A percentile compares a stretch with the other conserved stretches of the same genome.
Evolutionary conservation across 306 rosid genomes (phyloP).

Genomic region (Vigna radiata): DNA sequence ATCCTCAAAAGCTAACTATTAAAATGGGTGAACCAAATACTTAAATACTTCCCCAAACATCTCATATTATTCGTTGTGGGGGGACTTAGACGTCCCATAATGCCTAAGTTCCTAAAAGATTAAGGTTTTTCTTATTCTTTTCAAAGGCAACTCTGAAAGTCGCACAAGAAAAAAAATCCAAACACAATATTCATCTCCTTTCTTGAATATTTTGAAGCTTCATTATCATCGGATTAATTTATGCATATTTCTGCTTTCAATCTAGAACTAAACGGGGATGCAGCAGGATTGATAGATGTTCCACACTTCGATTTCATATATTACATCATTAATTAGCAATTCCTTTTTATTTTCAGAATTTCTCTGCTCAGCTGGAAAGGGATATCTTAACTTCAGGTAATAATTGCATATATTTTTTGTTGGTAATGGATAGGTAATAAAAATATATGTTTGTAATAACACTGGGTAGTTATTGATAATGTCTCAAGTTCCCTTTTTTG

Average conservation of each 20-base stretch:
- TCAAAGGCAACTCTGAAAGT: neutral
- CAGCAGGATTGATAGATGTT: neutral
- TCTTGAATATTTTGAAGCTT: slow-evolving; percentile 20
- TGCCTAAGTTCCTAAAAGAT: neutral
- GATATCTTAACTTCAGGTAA: slow-evolving; percentile 95
- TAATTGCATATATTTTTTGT: slow-evolving; percentile 22
- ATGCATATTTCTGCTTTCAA: slow-evolving; percentile 34
- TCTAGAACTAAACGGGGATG: neutral
- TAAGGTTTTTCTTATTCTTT: neutral
- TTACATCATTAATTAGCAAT: slow-evolving; percentile 35
- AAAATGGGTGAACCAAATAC: too few species aligned
- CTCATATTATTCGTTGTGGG: too few species aligned
- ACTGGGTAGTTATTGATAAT: slow-evolving; percentile 8
- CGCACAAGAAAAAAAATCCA: neutral
- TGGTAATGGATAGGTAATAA: neutral
- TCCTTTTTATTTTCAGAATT: slow-evolving; percentile 58
- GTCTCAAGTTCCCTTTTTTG: slow-evolving; percentile 18
- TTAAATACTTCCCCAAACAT: too few species aligned
- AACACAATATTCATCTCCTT: slow-evolving; percentile 16
- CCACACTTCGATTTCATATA: slow-evolving; percentile 22
- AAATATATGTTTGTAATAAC: neutral
- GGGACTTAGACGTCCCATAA: too few species aligned
- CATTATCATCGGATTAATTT: slow-evolving; percentile 28
- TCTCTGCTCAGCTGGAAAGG: slow-evolving; percentile 94
- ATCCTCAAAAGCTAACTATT: too few species aligned